Evolutionary conservation across 2,329 filamentous ascomycete genomes (phyloP), one percentile per base, ranked within the genome.

Genomic region (Chrysoporthe cubensis): DNA sequence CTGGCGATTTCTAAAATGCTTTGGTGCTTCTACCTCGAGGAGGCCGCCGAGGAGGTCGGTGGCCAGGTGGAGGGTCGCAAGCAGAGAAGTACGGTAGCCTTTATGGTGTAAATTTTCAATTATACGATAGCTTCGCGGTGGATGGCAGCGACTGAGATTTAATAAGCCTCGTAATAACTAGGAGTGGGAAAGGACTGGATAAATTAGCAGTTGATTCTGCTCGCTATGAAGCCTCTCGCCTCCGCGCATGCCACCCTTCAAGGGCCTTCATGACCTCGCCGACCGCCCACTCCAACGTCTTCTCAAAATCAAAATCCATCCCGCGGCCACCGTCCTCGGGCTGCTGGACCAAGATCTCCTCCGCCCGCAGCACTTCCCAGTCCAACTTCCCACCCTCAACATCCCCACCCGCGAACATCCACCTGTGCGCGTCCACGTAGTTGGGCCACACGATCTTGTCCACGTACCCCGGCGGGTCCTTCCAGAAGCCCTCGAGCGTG

Each of bases 381-480:
- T 86, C 81, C 11, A 89, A 75, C 59, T 79, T 74, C 2, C 68
- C 68, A 0, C 86, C 86, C 72, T 91, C 86, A 0, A 93, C 91
- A 75, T 94, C 82, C 0, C 87, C 90, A 8, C 81, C 80, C 71
- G 89, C 79, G 75, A 97, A 96, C 77, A 99, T 82, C 84, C 92
- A 97, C 32, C 83, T 82, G 80, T 98, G 94, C 73, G 93, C 88
- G 64, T 86, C 83, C 3, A 91, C 92, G 78, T 97, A 98, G 74
- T 97, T 95, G 3, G 95, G 95, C 96, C 96, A 99, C 4, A 99
- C 96, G 65, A 99, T 87, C 76, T 91, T 87, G 77, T 98, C 94
- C 48, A 98, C 94, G 77, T 98, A 99, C 0, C 93, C 94, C 0
- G 93, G 93, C 0, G 96, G 96, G 78, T 99, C 96, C 66, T 90